Evolutionary conservation across 345 rosid species (phyloP), one percentile per base, ranked within the genome.

Genomic region (Anacardium occidentale): DNA sequence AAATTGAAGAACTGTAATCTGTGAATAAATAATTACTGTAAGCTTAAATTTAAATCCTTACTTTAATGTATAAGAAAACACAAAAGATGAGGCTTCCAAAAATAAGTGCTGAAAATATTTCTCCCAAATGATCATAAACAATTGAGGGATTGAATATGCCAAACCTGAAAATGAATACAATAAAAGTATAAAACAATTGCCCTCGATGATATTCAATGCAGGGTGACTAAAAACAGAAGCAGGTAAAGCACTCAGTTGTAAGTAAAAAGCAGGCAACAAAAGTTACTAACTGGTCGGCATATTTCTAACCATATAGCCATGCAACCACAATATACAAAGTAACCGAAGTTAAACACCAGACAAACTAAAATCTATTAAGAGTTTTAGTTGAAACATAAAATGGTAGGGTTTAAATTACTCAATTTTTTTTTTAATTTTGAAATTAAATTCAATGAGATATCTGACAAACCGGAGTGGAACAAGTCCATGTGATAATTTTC

Each of bases 41-140:
- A 59, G 64, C 71, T 53, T 29, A 40, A 63, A 15, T 48, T 42
- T 44, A 68, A 55, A 68, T 48, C 74, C 92, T 81, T 78, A 96
- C 99, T 76, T 93, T 96, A 66, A 96, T 83, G 83, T 91, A 95
- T 68, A 96, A 82, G 79, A 93, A 80, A 83, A 89, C 69, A 76
- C 99, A 96, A 82, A 96, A 90, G 71, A 96, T 34, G 68, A 96
- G 82, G 88, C 98, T 96, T 81, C 98, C 98, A 55, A 91, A 83
- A 63, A 93, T 90, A 15, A 93, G 89, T 18, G 97, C 90, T 0
- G 97, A 95, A 72, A 81, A 95, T 83, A 95, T 95, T 82, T 95
- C 99, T 57, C 99, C 99, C 83, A 95, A 81, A 78, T 85, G 96
- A 84, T 95, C 96, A 81, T 95, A 95, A 73, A 95, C 96, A 78